Evolutionary conservation across 1,284 basidiomycete species (phyloP), one percentile per base, ranked within the genome.

Genomic region (Ceratobasidium sp.): DNA sequence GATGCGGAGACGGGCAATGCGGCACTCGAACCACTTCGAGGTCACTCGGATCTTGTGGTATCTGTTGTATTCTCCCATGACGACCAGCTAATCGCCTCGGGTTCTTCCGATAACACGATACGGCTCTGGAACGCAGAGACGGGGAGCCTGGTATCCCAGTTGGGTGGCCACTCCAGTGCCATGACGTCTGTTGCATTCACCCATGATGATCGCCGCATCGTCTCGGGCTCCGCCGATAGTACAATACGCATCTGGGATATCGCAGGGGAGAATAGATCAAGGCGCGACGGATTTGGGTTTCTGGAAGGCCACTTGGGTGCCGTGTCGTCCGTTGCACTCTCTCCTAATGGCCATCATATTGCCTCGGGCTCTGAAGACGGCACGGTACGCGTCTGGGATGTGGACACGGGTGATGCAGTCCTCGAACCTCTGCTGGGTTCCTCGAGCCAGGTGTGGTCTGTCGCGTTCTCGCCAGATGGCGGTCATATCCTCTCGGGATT

Each of bases 311-410:
- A 62, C 17, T 15, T 32, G 11, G 40, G 37, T 13, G 3, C 22
- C 13, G 76, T 78, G n/a, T 8, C 1, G n/a, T 77, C 59, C 4
- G 59, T 62, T 7, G 22, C 59, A 13, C 34, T 37, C 59, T 62
- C 59, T 62, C 59, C 59, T 17, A 32, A 62, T 32, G 59, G 29
- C 40, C n/a, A 6, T 5, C 34, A 5, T 17, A 34, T 62, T 37
- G 77, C 66, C 15, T 76, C 76, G 7, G 66, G 76, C 34, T 77
- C 77, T n/a, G 2, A 68, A 11, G 77, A 77, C 46, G 17, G 29
- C 9, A 76, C 77, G 7, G 49, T 77, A 8, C 68, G 61, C 25
- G 19, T 78, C 22, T 77, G 77, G 76, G 66, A 78, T 64, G 61
- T 40, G 15, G 22, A 49, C 17, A 67, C 66, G 3, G 68, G 69